Evolutionary conservation across 805 yeast species (phyloP).

Genomic region (Cyberlindnera bimundalis): DNA sequence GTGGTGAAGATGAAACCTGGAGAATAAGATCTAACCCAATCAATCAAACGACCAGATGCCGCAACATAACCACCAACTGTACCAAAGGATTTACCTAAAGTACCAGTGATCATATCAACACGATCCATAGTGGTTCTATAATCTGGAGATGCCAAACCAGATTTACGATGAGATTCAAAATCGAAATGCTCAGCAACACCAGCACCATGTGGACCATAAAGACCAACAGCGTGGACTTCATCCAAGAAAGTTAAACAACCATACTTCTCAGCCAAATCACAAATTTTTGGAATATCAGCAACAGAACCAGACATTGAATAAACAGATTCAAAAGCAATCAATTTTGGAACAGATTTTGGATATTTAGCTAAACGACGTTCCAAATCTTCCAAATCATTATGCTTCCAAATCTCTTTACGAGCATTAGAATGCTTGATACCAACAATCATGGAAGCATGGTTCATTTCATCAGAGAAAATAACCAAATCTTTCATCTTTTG

Average conservation of each 20-base stretch:
- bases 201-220: constrained; percentile 99
- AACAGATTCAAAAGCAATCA: constrained; percentile 95
- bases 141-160: constrained; percentile 57
- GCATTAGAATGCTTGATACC: constrained; percentile 92
- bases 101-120: constrained; percentile 95
- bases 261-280: constrained; percentile 95
- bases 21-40: constrained; percentile 94
- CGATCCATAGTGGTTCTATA: constrained; percentile 73
- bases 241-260: constrained; percentile 97
- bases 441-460: constrained; percentile 97
- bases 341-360: constrained; percentile 86
- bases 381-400: constrained; percentile 81
- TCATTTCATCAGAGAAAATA: constrained; percentile 85
- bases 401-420: constrained; percentile 85
- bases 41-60: constrained; percentile 76
- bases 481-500: constrained; percentile 87
- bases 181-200: constrained; percentile 98
- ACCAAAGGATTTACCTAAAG: constrained; percentile 96
- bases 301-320: constrained; percentile 99
- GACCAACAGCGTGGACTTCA: constrained; percentile 98
- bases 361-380: constrained; percentile 74
- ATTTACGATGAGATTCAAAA: constrained; percentile 72
- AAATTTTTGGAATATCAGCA: constrained; percentile 87
- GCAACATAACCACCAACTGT: constrained; percentile 98
- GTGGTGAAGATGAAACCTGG: constrained; percentile 99